These are phyloP conservation scores for Backusella parvicylindrica DNA, from an alignment of 192 early-diverging fungal species.

Conservation along the genomic window DNA sequence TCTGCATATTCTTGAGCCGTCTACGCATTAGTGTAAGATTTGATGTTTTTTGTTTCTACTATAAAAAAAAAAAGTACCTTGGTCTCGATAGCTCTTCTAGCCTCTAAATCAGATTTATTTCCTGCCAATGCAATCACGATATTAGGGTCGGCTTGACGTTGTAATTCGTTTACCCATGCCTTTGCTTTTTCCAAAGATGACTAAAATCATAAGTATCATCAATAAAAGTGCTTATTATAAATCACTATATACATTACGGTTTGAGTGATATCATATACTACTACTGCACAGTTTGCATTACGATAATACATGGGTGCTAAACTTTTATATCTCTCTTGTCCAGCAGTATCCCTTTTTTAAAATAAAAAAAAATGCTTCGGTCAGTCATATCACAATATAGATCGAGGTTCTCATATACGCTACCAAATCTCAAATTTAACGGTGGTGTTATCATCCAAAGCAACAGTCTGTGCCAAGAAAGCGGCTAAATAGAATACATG, in stretches of 20 bases:
- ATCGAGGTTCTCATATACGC: not conserved
- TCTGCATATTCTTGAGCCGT: slow-evolving; percentile 64
- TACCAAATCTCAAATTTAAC: slow-evolving; percentile 95
- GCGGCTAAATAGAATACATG: slow-evolving; percentile 42
- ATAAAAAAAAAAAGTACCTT: slow-evolving; percentile 36
- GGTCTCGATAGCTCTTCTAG: slow-evolving; percentile 63
- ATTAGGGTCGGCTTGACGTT: slow-evolving; percentile 66
- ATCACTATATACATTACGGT: slow-evolving; percentile 36
- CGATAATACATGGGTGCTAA: slow-evolving; percentile 76
- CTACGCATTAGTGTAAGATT: slow-evolving; percentile 23
- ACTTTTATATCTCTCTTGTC: slow-evolving; percentile 71
- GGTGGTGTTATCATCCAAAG: slow-evolving; percentile 81
- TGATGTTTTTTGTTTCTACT: not conserved
- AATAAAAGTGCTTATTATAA: not conserved
- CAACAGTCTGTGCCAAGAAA: slow-evolving; percentile 77
- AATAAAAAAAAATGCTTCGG: not conserved
- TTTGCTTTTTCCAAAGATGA: slow-evolving; percentile 66
- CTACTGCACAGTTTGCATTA: slow-evolving; percentile 68
- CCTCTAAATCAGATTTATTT: slow-evolving; percentile 61
- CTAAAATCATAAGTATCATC: slow-evolving; percentile 19
- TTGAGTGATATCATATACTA: slow-evolving; percentile 77
- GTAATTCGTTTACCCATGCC: slow-evolving; percentile 68
- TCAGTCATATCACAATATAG: not conserved
- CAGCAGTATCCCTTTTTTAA: slow-evolving; percentile 61
- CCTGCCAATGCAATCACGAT: slow-evolving; percentile 70